Evolutionary conservation across 169 alveolate genomes (phyloP), one percentile per base, ranked within the genome.

Genomic region (Plasmodium gallinaceum): DNA sequence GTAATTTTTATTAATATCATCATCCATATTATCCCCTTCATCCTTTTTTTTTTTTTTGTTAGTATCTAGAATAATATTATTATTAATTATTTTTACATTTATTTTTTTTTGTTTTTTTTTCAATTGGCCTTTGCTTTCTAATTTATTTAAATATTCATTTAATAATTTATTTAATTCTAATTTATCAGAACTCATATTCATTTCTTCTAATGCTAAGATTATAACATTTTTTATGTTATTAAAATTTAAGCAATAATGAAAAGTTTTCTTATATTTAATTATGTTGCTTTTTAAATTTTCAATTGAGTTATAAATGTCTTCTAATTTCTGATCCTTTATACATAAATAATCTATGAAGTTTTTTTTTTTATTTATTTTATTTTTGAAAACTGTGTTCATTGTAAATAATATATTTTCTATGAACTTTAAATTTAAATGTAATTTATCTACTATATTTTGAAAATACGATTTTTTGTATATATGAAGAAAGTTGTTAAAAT

Each of bases 241-340:
- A 62, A 78, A 78, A 78, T 78, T 78, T 62, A 78, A 78, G 46
- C 89, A 78, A 42, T 78, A 78, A 16, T 78, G 89, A 58, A 78
- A 78, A 12, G 89, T 78, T 37, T 69, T 64, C 43, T 66, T 64
- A 43, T 78, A 78, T 51, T 78, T 78, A 54, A 43, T 78, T 48
- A 78, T 78, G 24, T 78, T 78, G 22, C 76, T 78, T 65, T 78
- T 78, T 48, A 78, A 39, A 62, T 78, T 78, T 37, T 78, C 89
- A 26, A 78, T 78, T 20, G 89, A 78, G n/a, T 78, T 78, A 24
- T 66, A 78, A 64, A 78, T 78, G 43, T 78, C 89, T 24, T 78
- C 89, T 65, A 78, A 65, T 54, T 78, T 78, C 24, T 78, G 89
- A 65, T 78, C 76, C 45, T 78, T 78, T 39, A 78, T 70, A 65